Evolutionary conservation across 2,329 filamentous ascomycete species (phyloP).

Genomic region (Ophiostoma triangulosporum): DNA sequence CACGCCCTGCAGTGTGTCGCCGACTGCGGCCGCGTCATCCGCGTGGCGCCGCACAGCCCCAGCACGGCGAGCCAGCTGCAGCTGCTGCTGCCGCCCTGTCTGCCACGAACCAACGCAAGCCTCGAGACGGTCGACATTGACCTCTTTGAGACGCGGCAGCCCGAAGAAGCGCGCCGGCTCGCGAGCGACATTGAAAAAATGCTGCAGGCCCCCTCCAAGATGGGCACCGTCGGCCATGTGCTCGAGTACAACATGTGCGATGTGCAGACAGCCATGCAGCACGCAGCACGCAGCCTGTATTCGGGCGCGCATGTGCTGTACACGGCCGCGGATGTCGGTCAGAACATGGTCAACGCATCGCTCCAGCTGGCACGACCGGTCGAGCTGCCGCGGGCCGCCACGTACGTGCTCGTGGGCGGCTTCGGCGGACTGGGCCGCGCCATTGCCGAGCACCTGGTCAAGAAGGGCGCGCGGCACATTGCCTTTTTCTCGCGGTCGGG

Average conservation of each 20-base stretch:
- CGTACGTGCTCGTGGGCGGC: conserved; percentile 43
- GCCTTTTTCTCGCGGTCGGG: conserved; percentile 40
- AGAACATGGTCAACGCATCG: neutral
- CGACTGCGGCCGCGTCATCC: conserved; percentile 14
- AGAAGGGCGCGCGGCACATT: conserved; percentile 35
- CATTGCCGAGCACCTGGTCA: conserved; percentile 36
- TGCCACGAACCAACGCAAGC: conserved; percentile 11
- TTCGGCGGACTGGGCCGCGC: conserved; percentile 42
- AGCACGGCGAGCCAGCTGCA: neutral
- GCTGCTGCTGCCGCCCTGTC: neutral
- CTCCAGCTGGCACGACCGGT: neutral
- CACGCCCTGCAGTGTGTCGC: conserved; percentile 20
- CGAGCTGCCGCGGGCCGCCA: conserved; percentile 14
- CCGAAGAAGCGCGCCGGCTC: conserved; percentile 7
- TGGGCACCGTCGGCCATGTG: neutral
- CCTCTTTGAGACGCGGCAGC: conserved; percentile 6
- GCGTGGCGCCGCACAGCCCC: neutral
- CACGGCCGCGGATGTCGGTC: neutral
- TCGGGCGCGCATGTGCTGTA: neutral
- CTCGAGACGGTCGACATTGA: conserved; percentile 16
- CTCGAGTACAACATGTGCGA: conserved; percentile 7
- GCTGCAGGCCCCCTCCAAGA: conserved; percentile 1
- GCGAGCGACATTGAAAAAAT: conserved; percentile 5
- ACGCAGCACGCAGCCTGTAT: conserved; percentile 1
- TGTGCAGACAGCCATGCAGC: neutral